phyloP scores from a whole-genome alignment of 176 grass and related monocot genomes.

The Melocanna baccifera region DNA sequence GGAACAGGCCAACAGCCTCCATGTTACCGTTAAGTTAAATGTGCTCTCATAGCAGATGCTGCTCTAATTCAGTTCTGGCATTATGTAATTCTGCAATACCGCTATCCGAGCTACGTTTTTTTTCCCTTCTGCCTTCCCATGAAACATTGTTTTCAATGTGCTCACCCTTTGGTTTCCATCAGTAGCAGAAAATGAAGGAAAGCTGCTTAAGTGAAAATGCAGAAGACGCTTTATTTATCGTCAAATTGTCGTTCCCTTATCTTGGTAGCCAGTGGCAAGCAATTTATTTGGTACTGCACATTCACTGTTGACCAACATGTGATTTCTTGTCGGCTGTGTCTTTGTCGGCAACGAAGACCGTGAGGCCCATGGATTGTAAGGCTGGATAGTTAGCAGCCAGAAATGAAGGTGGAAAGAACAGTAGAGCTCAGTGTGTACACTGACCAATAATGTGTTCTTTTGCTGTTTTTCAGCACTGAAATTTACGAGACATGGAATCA shows the following conservation, averaged over 20 bases:
- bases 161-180: background rate
- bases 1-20: constrained; percentile 35
- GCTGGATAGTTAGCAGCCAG: background rate
- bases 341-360: background rate
- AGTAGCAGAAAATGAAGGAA: background rate
- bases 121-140: background rate
- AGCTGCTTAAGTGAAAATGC: background rate
- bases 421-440: too few relatives aligned
- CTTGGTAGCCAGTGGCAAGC: background rate
- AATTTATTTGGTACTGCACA: background rate
- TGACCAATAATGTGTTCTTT: background rate
- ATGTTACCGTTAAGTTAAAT: constrained; percentile 50
- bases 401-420: background rate
- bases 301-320: background rate
- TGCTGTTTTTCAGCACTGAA: background rate
- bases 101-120: constrained; percentile 6
- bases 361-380: background rate
- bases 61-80: background rate
- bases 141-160: constrained; percentile 5
- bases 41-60: background rate
- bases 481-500: background rate
- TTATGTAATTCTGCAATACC: constrained; percentile 4
- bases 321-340: background rate
- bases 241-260: background rate
- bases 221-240: background rate